Base-by-base conservation (phyloP, 2,329 filamentous ascomycete genomes). In the Ophiocordyceps australis region DNA sequence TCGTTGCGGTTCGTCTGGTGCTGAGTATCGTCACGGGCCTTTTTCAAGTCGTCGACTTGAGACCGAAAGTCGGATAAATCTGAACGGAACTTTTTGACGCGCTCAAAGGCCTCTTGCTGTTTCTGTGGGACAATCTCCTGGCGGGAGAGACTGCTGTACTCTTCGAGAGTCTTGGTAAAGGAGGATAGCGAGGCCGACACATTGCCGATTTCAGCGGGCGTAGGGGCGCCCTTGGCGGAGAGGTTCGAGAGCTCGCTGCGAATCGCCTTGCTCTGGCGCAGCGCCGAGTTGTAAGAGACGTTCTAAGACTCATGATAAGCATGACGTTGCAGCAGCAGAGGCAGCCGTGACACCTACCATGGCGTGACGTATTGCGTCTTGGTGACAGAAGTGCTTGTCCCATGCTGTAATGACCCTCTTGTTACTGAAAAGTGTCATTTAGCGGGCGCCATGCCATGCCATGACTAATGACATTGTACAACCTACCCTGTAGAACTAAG, bases 111-210 rank as follows among this genome's bases (percentile, higher is more conserved):
- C 45, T 95, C 93, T 32, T 89, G 76, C 39, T 92, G 80, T 54
- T 95, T 98, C 31, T 80, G 76, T 5, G 78, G 67, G 29, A 92
- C 85, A 17, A 93, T 70, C 50, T 98, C 89, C 41, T 86, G 79
- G 36, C 80, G 79, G 2, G 85, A 77, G 17, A 92, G 70, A 28
- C 67, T 65, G 41, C 77, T 71, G 59, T 98, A 98, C 46, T 94
- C 85, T 54, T 94, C 85, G 35, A 98, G 65, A 1, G 82, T 92
- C 32, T 89, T 81, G 24, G 78, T 70, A 49, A 98, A 83, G 31
- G 83, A 54, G 22, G 78, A 73, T 17, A 91, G 57, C 10, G 79
- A 79, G 13, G 73, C 75, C n/a, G 76, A 75, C 35, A 82, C 69
- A 50, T 82, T 77, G 43, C 76, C 75, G 50, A 61, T 43, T 33